These are phyloP conservation scores for Cichorium intybus DNA, from an alignment of 140 eudicot species.

Conservation along the genomic window DNA sequence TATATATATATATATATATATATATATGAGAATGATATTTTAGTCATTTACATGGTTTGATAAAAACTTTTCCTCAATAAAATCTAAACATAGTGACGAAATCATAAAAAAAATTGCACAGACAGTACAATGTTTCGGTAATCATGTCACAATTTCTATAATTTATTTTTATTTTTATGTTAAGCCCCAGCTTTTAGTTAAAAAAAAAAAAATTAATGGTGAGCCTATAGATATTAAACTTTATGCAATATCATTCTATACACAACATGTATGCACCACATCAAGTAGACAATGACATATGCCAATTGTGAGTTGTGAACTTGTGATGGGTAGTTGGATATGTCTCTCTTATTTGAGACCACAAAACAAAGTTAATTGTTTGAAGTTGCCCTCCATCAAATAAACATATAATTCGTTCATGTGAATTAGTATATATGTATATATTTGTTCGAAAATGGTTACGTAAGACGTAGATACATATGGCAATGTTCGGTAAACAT, in stretches of 20 bases:
- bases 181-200: not conserved
- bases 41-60: too few species aligned
- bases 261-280: slow-evolving; percentile 6
- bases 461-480: not conserved
- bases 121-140: too few species aligned
- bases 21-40: too few species aligned
- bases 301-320: slow-evolving; percentile 29
- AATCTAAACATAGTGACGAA: too few species aligned
- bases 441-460: not conserved
- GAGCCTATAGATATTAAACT: not conserved
- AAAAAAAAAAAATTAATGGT: not conserved
- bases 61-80: too few species aligned
- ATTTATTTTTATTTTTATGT: not conserved
- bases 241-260: slow-evolving; percentile 7
- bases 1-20: too few species aligned
- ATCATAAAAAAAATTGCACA: too few species aligned
- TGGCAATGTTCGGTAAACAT: not conserved
- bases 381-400: slow-evolving; percentile 16
- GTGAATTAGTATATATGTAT: not conserved
- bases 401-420: slow-evolving; percentile 12
- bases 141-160: too few species aligned
- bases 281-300: slow-evolving; percentile 19
- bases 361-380: slow-evolving; percentile 18
- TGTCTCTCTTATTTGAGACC: slow-evolving; percentile 38
- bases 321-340: slow-evolving; percentile 33